Evolutionary conservation across 148 eudicot species (phyloP), one percentile per base, ranked within the genome.

Genomic region (Rhododendron vialii): DNA sequence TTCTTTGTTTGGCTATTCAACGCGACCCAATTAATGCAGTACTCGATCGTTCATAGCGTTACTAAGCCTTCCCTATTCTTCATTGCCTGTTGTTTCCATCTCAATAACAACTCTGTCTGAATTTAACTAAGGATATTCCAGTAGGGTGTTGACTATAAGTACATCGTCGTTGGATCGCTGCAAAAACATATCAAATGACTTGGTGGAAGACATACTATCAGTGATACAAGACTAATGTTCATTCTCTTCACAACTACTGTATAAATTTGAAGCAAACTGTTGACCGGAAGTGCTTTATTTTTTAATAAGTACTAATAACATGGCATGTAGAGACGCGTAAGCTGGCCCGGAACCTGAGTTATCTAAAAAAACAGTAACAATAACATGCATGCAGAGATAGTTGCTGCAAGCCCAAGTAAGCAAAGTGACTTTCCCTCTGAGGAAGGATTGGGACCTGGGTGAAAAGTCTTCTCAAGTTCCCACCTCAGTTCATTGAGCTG

Each of bases 341-440:
- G 69, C 86, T 93, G 26, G 94, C 92, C 85, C 94, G 1, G 22
- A 55, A 55, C 61, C 61, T 55, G 22, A 15, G 61, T 15, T 47
- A 55, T 55, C 4, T 55, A 17, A 55, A 55, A 55, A 4, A 55
- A 17, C 61, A 55, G 1, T n/a, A 98, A 45, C 96, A 91, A 48
- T 95, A 28, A 95, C 93, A 90, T 96, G 65, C 98, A 96, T 83
- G 98, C 95, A 55, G 92, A 95, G 8, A 96, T 96, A 63, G 98
- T 83, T 79, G 99, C 95, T 15, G 97, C 97, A 87, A 96, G 93
- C 79, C 98, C 88, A 15, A 96, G 94, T 47, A 96, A 94, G 87
- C 98, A 96, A 24, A 95, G 94, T 69, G 99, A 95, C 84, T 96
- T 98, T 28, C 92, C 92, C 75, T 91, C 80, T 2, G 97, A 96